Evolutionary conservation across 495 filamentous ascomycete genomes (phyloP).

Genomic region (Chaetomium cochliodes): DNA sequence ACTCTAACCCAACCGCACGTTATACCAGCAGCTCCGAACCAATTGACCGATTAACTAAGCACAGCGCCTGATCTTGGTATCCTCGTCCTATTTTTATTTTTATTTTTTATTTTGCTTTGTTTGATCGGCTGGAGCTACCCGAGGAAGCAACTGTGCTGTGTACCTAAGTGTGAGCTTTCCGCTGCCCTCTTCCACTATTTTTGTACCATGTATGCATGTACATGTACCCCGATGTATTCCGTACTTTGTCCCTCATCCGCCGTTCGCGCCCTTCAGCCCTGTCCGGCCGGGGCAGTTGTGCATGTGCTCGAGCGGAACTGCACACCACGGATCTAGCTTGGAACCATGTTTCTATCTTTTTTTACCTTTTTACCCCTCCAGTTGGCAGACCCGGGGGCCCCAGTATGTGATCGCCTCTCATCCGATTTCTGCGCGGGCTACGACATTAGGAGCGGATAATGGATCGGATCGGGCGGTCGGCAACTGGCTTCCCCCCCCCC

Average conservation of each 20-base stretch:
- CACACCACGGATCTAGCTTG: neutral
- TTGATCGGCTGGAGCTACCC: neutral
- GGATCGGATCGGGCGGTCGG: conserved; percentile 3
- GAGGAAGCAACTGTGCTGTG: too few species aligned
- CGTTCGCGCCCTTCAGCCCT: neutral
- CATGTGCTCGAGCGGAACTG: neutral
- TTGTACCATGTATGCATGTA: too few species aligned
- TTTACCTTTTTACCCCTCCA: conserved; percentile 11
- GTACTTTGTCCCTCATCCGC: neutral
- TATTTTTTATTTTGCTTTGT: neutral
- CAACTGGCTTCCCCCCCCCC: conserved; percentile 2
- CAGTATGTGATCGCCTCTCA: neutral
- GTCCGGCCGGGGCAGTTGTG: neutral
- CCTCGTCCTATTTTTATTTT: too few species aligned
- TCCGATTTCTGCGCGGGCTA: conserved; percentile 4
- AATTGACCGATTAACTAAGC: conserved; percentile 3
- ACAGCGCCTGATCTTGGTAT: neutral
- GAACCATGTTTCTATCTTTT: neutral
- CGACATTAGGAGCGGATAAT: too few species aligned
- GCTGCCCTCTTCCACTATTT: too few species aligned
- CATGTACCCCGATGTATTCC: neutral
- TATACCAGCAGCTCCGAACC: conserved; percentile 16
- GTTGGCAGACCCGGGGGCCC: neutral
- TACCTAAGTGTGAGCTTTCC: too few species aligned
- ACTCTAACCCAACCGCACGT: conserved; percentile 27